Evolutionary conservation across 2,329 filamentous ascomycete genomes (phyloP).

Genomic region (Aspergillus bombycis): DNA sequence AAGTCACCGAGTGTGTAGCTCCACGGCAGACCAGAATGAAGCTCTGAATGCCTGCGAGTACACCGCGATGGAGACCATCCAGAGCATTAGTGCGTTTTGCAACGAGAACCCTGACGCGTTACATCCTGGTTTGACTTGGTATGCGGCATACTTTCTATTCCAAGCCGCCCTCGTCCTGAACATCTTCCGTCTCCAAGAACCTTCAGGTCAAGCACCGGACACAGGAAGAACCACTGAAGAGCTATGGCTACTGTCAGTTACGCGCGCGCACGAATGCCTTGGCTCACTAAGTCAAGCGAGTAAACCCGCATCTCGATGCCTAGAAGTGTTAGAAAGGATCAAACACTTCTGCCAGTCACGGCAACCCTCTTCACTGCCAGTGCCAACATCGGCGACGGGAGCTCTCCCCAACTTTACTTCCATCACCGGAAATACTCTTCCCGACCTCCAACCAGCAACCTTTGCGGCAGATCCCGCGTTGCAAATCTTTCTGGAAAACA

Average conservation of each 20-base stretch:
- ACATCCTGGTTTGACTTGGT: constrained; percentile 25
- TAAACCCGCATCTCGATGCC: constrained; percentile 18
- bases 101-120: constrained; percentile 11
- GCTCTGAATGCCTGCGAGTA: constrained; percentile 23
- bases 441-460: neutral
- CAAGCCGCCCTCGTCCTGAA: constrained; percentile 26
- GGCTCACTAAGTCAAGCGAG: constrained; percentile 13
- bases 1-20: constrained; percentile 16
- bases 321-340: constrained; percentile 20
- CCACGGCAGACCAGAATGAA: constrained; percentile 16
- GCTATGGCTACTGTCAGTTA: constrained; percentile 17
- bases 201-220: neutral
- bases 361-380: neutral
- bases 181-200: constrained; percentile 16
- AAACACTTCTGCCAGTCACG: neutral
- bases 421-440: neutral
- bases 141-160: constrained; percentile 28
- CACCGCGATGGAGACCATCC: constrained; percentile 22
- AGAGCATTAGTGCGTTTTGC: constrained; percentile 22
- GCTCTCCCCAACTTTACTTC: neutral
- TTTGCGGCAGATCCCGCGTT: constrained; percentile 19
- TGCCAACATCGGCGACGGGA: neutral
- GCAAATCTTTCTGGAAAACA: constrained; percentile 22
- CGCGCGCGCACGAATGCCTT: constrained; percentile 17
- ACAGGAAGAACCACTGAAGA: constrained; percentile 7